Percentiles rank a stretch among this genome's conserved stretches.
These are phyloP conservation scores for Fraxinus baroniana DNA, from an alignment of 305 asterid species.

Conservation along the genomic window DNA sequence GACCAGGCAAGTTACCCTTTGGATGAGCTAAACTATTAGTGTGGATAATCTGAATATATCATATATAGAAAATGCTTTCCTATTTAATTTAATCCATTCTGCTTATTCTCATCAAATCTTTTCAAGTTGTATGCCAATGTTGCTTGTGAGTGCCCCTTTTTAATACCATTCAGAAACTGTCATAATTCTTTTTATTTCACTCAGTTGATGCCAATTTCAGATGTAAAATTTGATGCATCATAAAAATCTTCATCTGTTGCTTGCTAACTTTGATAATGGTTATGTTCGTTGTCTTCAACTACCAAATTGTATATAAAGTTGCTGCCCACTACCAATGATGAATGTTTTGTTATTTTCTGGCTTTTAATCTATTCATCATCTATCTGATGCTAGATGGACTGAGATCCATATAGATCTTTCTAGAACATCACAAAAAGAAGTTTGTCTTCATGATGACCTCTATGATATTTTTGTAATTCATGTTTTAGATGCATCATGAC, in stretches of 20 bases:
- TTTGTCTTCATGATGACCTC: conserved; percentile 10
- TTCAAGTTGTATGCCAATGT: neutral
- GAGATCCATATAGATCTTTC: neutral
- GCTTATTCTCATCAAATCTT: neutral
- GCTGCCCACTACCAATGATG: neutral
- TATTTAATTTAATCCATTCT: neutral
- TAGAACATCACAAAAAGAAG: neutral
- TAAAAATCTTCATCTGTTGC: neutral
- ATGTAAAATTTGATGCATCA: neutral
- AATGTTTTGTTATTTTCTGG: neutral
- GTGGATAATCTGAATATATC: neutral
- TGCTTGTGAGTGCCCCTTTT: neutral
- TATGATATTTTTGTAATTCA: neutral
- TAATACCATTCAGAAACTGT: neutral
- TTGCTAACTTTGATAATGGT: neutral
- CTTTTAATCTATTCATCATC: neutral
- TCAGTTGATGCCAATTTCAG: neutral
- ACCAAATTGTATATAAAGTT: neutral
- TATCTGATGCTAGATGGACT: neutral
- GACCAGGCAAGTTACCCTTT: conserved; percentile 66
- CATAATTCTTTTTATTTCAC: neutral
- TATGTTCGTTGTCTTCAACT: neutral
- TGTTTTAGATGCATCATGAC: neutral
- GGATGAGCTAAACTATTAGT: conserved; percentile 2
- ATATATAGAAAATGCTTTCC: neutral